Evolutionary conservation across 805 yeast species (phyloP).

Genomic region (Candida parachauliodes): DNA sequence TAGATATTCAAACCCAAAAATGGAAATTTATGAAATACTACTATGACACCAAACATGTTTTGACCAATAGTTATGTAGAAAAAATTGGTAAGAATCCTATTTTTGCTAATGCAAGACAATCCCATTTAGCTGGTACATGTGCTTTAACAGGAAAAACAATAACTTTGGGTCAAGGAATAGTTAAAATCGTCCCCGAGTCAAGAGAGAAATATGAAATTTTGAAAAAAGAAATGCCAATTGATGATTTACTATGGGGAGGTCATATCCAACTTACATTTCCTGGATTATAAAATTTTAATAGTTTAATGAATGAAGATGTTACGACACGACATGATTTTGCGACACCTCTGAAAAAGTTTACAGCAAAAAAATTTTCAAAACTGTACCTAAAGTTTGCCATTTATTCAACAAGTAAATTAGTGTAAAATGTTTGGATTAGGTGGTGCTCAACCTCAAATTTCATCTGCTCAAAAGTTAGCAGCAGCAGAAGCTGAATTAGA

Average conservation of each 20-base stretch:
- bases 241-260: conserved; percentile 31
- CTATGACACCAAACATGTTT: conserved; percentile 25
- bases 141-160: conserved; percentile 32
- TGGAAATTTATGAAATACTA: conserved; percentile 37
- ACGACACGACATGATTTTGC: conserved; percentile 4
- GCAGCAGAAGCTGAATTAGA: conserved; percentile 98
- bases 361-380: conserved; percentile 1
- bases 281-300: conserved; percentile 18
- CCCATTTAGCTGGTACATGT: conserved; percentile 29
- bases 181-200: conserved; percentile 29
- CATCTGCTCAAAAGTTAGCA: conserved; percentile 70
- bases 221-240: conserved; percentile 15
- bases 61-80: conserved; percentile 20
- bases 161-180: conserved; percentile 36
- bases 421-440: conserved; percentile 69
- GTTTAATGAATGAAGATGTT: neutral
- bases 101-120: conserved; percentile 26
- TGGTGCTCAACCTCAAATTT: conserved; percentile 66
- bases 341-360: neutral
- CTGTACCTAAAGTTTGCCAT: too few species aligned
- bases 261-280: conserved; percentile 37
- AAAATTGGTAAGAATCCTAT: conserved; percentile 15
- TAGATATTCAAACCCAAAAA: conserved; percentile 37
- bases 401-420: neutral
- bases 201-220: conserved; percentile 21